Base-by-base conservation (phyloP, 2,329 filamentous ascomycete species). In the Ceratocystis cacaofunesta region DNA sequence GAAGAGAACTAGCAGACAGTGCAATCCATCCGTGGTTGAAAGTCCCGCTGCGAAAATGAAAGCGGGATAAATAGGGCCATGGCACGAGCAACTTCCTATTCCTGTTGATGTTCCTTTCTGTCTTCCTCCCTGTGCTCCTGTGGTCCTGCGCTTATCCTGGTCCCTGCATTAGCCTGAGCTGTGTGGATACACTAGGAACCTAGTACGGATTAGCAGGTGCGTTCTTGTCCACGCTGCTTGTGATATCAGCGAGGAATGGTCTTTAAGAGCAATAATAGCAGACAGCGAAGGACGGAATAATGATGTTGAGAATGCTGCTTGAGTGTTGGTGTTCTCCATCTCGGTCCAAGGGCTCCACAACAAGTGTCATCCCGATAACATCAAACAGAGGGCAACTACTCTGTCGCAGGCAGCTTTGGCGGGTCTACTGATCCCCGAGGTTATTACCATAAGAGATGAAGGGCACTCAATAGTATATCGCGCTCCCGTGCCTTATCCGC, bases 161-260 rank as follows among this genome's bases (percentile, higher is more conserved):
- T 62, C 61, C 61, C 61, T 62, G 61, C 61, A 50, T 50, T 30
- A 62, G 61, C 17, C 41, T 22, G 55, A 25, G 7, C 32, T 32
- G 6, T 58, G 55, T 32, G 19, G 22, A 15, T 4, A 28, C 48
- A 25, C 48, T 28, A 52, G 17, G 7, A 32, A 32, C 55, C 30
- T 36, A 30, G 55, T 58, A 15, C 52, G 52, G 52, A 32, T 57
- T 32, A 57, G 52, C 25, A 30, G 25, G 7, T 57, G 28, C 30
- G 55, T 8, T 15, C 32, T n/a, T 58, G 19, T 58, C 4, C 4
- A 15, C 2, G 22, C 25, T 57, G 22, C 48, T 52, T 25, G 5
- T 52, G 19, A 25, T 28, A 52, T 52, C 22, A 19, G 12, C 36
- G 36, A 41, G 48, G 48, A 52, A 22, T 22, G 48, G 19, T 28